Conservation (phyloP, 2,329 filamentous ascomycete genomes). For the Atkinsonella texensis region DNA sequence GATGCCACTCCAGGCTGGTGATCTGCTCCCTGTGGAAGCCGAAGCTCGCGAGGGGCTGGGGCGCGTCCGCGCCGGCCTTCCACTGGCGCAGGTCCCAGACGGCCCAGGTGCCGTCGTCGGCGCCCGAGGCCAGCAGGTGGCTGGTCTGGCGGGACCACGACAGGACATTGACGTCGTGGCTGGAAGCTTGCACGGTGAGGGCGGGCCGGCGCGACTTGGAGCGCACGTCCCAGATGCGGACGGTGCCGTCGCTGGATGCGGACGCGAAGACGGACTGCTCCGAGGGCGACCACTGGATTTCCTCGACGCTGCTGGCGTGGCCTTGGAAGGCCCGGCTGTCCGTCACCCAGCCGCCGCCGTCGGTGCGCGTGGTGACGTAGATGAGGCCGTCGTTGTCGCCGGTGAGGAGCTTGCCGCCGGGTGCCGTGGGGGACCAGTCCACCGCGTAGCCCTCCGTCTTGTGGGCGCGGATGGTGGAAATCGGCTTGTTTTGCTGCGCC, state of each 20-base stretch:
- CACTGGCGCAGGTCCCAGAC: slow-evolving; percentile 96
- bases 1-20: slow-evolving; percentile 94
- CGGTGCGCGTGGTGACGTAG: slow-evolving; percentile 74
- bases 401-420: slow-evolving; percentile 75
- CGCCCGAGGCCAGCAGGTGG: slow-evolving; percentile 83
- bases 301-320: slow-evolving; percentile 78
- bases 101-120: slow-evolving; percentile 86
- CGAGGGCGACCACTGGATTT: slow-evolving; percentile 91
- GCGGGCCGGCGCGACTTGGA: slow-evolving; percentile 84
- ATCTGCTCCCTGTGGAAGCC: slow-evolving; percentile 94
- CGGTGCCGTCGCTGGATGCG: slow-evolving; percentile 83
- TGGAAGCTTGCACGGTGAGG: slow-evolving; percentile 72
- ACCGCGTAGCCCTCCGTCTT: slow-evolving; percentile 88
- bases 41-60: slow-evolving; percentile 83
- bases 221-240: slow-evolving; percentile 91
- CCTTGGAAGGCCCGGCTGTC: slow-evolving; percentile 75
- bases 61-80: slow-evolving; percentile 54
- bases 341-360: slow-evolving; percentile 81
- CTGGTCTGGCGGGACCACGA: slow-evolving; percentile 85
- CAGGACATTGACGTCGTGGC: slow-evolving; percentile 88
- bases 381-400: slow-evolving; percentile 87
- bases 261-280: slow-evolving; percentile 93
- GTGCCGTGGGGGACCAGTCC: slow-evolving; percentile 79
- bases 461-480: slow-evolving; percentile 81
- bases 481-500: slow-evolving; percentile 74